Base-by-base conservation (phyloP, 2,329 filamentous ascomycete species). In the Intubia oerlemansii region DNA sequence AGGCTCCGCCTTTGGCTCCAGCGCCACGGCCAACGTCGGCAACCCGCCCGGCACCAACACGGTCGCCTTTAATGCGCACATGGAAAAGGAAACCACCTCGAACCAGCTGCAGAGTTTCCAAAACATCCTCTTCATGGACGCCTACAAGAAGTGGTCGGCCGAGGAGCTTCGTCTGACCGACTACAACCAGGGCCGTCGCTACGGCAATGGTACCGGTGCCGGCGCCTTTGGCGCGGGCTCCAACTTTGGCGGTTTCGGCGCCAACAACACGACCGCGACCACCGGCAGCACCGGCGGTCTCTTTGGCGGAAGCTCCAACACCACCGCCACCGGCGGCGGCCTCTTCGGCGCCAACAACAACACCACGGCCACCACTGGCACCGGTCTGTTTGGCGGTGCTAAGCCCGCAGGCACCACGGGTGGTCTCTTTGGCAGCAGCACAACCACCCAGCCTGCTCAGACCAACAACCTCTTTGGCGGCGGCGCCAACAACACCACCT, bases 81-180 rank as follows among this genome's bases (percentile, higher is more conserved):
- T 60, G 13, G 80, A 90, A 52, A 88, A 85, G 48, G 80, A 90
- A 43, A 50, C 56, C 4, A 66, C 62, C 24, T 28, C 26, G 18
- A 62, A 53, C 38, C 50, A 48, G 12, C 39, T 54, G 38, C 66
- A 75, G 43, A 61, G 73, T 4, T 90, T 76, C 48, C 79, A 88
- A 49, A 85, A 71, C 40, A 68, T 90, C 32, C 56, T 74, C 14
- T 82, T 85, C 47, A 73, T 77, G 52, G 69, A 73, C 15, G 66
- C 75, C 2, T 90, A 85, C 54, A 73, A 72, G 48, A 90, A 88
- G 47, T 95, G 76, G 57, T 93, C 85, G 8, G 67, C 79, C n/a
- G 88, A 79, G 42, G 75, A 88, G 48, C 53, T 88, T 30, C 64
- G 79, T 43, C 51, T 91, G 35, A 80, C 70, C 25, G 88, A 98